Conservation (phyloP, 306 rosid genomes). For the Ceratonia siliqua region DNA sequence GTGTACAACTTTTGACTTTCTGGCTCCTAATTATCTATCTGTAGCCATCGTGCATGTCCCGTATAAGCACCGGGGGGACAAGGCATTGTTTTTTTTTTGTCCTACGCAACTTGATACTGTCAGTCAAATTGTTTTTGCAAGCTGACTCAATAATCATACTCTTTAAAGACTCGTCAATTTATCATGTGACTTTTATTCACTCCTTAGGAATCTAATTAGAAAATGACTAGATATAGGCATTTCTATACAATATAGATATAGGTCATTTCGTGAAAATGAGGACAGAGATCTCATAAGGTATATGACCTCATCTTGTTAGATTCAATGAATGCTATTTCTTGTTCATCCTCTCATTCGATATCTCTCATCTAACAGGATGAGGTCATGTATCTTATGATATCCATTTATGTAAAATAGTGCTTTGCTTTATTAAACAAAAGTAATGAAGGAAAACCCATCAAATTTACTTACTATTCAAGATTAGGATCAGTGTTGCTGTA, state of each 20-base stretch:
- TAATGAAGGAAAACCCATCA: background rate
- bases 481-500: background rate
- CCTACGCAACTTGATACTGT: background rate
- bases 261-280: background rate
- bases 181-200: background rate
- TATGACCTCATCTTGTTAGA: too few relatives aligned
- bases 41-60: too few relatives aligned
- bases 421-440: background rate
- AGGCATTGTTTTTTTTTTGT: constrained; percentile 12
- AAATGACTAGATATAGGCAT: background rate
- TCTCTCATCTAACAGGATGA: too few relatives aligned
- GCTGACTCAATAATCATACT: background rate
- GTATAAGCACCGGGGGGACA: background rate
- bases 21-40: constrained; percentile 9
- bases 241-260: background rate
- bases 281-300: too few relatives aligned
- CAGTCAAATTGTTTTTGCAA: constrained; percentile 7
- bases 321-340: too few relatives aligned
- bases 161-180: background rate
- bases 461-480: background rate
- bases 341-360: too few relatives aligned
- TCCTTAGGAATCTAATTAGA: too few relatives aligned
- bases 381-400: too few relatives aligned
- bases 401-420: too few relatives aligned
- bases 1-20: constrained; percentile 39